Conservation (phyloP, 805 yeast genomes). For the Starmerella etchellsii region DNA sequence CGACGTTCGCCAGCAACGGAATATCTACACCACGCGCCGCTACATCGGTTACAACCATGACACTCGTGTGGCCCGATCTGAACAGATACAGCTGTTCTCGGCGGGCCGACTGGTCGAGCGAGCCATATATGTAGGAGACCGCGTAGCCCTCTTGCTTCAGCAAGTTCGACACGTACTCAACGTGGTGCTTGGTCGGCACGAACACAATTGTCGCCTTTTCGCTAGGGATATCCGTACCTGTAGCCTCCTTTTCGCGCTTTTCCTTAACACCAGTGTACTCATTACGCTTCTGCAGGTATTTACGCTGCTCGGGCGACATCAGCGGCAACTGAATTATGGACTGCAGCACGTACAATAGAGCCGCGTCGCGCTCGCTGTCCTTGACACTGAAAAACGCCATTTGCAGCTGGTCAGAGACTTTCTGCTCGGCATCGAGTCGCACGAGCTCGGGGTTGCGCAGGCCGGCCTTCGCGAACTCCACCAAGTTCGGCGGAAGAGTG, state of each 20-base stretch:
- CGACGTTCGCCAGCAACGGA: slow-evolving; percentile 88
- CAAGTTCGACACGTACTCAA: slow-evolving; percentile 68
- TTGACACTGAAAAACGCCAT: slow-evolving; percentile 78
- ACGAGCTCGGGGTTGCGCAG: slow-evolving; percentile 82
- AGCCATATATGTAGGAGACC: slow-evolving; percentile 81
- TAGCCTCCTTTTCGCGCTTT: slow-evolving; percentile 49
- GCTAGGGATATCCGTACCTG: slow-evolving; percentile 75
- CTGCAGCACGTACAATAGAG: slow-evolving; percentile 60
- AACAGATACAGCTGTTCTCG: slow-evolving; percentile 75
- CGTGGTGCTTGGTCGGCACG: slow-evolving; percentile 96
- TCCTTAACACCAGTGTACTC: slow-evolving; percentile 38
- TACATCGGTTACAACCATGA: slow-evolving; percentile 92
- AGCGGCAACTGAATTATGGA: slow-evolving; percentile 74
- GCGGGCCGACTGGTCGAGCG: slow-evolving; percentile 91
- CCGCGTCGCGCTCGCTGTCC: slow-evolving; percentile 80
- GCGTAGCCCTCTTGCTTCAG: slow-evolving; percentile 72
- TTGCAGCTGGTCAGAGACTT: slow-evolving; percentile 78
- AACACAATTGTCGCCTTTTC: slow-evolving; percentile 79
- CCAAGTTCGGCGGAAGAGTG: slow-evolving; percentile 80
- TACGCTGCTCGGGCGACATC: slow-evolving; percentile 57
- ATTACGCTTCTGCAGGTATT: slow-evolving; percentile 37
- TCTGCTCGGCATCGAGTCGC: slow-evolving; percentile 83
- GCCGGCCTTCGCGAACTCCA: slow-evolving; percentile 97
- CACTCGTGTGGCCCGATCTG: slow-evolving; percentile 65
- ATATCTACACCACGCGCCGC: slow-evolving; percentile 97